phyloP scores from a whole-genome alignment of 2,329 filamentous ascomycete species.

The Eutypa lata region DNA sequence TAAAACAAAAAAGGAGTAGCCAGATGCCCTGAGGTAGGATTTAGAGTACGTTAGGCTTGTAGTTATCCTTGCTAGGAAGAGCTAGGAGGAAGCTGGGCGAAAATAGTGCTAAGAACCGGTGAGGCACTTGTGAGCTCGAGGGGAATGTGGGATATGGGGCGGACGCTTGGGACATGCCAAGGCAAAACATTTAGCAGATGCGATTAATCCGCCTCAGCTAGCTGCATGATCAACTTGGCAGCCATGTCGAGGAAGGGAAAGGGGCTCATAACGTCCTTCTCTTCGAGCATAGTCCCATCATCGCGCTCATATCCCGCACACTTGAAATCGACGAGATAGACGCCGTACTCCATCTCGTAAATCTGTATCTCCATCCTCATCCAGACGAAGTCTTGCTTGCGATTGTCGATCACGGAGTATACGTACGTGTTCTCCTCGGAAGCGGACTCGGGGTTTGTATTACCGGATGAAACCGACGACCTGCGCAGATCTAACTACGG shows the following conservation, averaged over 20 bases:
- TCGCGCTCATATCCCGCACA: slow-evolving; percentile 90
- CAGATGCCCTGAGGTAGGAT: neutral
- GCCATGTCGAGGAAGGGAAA: slow-evolving; percentile 96
- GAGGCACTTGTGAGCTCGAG: neutral
- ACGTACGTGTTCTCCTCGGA: slow-evolving; percentile 41
- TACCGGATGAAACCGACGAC: slow-evolving; percentile 25
- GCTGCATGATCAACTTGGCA: slow-evolving; percentile 85
- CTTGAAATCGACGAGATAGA: slow-evolving; percentile 97
- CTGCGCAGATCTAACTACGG: slow-evolving; percentile 36
- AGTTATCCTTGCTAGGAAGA: neutral
- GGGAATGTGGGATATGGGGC: neutral
- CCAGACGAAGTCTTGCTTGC: slow-evolving; percentile 68
- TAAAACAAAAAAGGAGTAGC: too few species aligned
- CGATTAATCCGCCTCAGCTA: slow-evolving; percentile 71
- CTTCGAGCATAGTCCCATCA: slow-evolving; percentile 72
- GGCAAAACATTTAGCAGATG: neutral
- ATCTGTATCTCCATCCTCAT: slow-evolving; percentile 96
- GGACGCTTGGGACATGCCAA: neutral
- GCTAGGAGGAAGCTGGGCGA: neutral
- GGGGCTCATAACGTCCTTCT: slow-evolving; percentile 92
- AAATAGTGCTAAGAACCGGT: neutral
- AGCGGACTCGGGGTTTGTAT: slow-evolving; percentile 27
- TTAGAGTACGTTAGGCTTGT: neutral
- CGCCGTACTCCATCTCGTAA: slow-evolving; percentile 87
- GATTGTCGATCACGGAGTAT: slow-evolving; percentile 39